Evolutionary conservation across 2,329 filamentous ascomycete species (phyloP).

Genomic region (Nigrospora oryzae): DNA sequence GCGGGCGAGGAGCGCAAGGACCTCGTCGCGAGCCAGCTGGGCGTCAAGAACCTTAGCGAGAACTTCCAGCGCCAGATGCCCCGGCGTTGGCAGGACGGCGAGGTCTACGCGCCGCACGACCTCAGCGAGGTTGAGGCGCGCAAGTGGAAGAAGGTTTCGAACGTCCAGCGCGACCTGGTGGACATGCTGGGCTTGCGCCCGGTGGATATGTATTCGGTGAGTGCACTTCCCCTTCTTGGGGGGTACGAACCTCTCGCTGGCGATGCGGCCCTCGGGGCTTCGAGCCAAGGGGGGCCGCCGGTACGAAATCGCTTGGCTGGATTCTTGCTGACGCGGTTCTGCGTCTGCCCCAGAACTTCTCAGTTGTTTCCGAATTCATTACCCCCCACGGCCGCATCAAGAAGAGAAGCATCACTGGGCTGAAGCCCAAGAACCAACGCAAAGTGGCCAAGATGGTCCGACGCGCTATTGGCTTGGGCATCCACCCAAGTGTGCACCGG

Average conservation of each 20-base stretch:
- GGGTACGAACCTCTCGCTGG: too few species aligned
- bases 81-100: constrained; percentile 67
- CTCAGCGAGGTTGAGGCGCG: constrained; percentile 67
- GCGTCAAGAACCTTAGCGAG: constrained; percentile 29
- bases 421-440: constrained; percentile 84
- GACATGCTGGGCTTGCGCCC: constrained; percentile 76
- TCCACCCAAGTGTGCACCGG: constrained; percentile 84
- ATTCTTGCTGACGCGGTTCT: neutral
- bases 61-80: constrained; percentile 57
- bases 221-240: constrained; percentile 11
- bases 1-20: constrained; percentile 15
- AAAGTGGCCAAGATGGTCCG: constrained; percentile 89
- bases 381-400: constrained; percentile 79
- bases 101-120: constrained; percentile 88
- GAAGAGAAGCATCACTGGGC: constrained; percentile 64
- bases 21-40: constrained; percentile 26
- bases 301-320: too few species aligned
- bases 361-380: constrained; percentile 83
- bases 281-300: too few species aligned
- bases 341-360: constrained; percentile 63
- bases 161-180: constrained; percentile 60
- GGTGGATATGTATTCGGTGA: constrained; percentile 77
- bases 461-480: constrained; percentile 76
- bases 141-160: constrained; percentile 62
- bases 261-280: too few species aligned